Conservation (phyloP, 2,329 filamentous ascomycete genomes). For the Hypoxylon sp. region DNA sequence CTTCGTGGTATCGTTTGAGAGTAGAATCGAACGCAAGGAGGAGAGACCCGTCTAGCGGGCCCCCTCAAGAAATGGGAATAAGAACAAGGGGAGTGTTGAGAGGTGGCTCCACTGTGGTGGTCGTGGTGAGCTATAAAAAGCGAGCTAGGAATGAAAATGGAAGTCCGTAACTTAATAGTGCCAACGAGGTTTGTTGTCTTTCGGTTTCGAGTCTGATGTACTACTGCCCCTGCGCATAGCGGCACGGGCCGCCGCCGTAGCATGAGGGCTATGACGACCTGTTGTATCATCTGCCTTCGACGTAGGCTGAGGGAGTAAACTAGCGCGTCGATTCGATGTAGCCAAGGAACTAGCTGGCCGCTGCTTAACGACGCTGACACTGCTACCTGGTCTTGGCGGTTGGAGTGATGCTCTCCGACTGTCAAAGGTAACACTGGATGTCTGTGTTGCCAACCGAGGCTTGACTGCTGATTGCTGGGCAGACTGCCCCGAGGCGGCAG, state of each 20-base stretch:
- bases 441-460: constrained; percentile 61
- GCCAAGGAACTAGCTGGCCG: constrained; percentile 72
- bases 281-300: constrained; percentile 53
- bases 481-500: constrained; percentile 64
- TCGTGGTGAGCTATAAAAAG: constrained; percentile 5
- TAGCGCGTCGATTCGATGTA: constrained; percentile 62
- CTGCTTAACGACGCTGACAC: constrained; percentile 51
- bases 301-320: constrained; percentile 67
- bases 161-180: constrained; percentile 53
- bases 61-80: constrained; percentile 32
- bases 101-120: constrained; percentile 8
- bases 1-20: constrained; percentile 37
- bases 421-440: constrained; percentile 61
- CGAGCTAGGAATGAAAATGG: constrained; percentile 1
- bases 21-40: constrained; percentile 38
- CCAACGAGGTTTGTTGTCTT: constrained; percentile 67
- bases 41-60: constrained; percentile 33
- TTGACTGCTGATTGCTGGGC: constrained; percentile 63
- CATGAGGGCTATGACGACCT: constrained; percentile 66
- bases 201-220: constrained; percentile 53
- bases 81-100: constrained; percentile 21
- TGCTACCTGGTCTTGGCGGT: constrained; percentile 58
- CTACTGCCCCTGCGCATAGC: constrained; percentile 60
- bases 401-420: constrained; percentile 69
- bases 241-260: constrained; percentile 61